Base-by-base conservation (phyloP, 2,329 filamentous ascomycete genomes). In the Cytospora paraplurivora region DNA sequence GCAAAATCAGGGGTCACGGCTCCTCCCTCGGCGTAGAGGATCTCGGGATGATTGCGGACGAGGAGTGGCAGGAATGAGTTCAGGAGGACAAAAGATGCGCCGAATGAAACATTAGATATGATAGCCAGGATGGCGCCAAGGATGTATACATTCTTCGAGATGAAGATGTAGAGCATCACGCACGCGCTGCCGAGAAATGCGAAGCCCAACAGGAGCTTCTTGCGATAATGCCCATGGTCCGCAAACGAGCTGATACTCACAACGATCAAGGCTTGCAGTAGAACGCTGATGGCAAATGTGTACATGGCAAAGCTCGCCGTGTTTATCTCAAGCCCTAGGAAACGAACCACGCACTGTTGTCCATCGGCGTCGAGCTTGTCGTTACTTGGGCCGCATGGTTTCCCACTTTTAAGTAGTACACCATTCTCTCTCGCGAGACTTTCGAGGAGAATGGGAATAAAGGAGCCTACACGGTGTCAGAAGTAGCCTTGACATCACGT, bases 291-390 rank as follows among this genome's bases (percentile, higher is more conserved):
- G 63, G 93, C 96, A 76, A 99, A 99, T 1, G 93, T 97, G 77
- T 98, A 98, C 92, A 98, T 96, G 74, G 75, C 94, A 75, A 98
- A 97, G 75, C 91, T 96, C 41, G 94, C 93, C 0, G 94, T 97
- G 76, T 98, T 98, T 78, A 99, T 89, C 71, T 96, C 89, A 65
- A 90, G 76, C 7, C 94, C 94, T 32, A 96, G 79, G 6, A 98
- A 81, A 67, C 89, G 86, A 64, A 98, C 87, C 65, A 98, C 81
- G 73, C 95, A 99, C 74, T 96, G 92, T 56, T 82, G 82, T 50
- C 80, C 79, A 68, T 81, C 74, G 41, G 72, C 73, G 19, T 63
- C 64, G 21, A 60, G 59, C 61, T 83, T 84, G 68, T 78, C 81
- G 71, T 87, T 85, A 67, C 83, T 88, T 66, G 86, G 81, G 66